These are phyloP conservation scores for Chaetomium strumarium DNA, from an alignment of 2,329 filamentous ascomycete genomes.

Conservation along the genomic window DNA sequence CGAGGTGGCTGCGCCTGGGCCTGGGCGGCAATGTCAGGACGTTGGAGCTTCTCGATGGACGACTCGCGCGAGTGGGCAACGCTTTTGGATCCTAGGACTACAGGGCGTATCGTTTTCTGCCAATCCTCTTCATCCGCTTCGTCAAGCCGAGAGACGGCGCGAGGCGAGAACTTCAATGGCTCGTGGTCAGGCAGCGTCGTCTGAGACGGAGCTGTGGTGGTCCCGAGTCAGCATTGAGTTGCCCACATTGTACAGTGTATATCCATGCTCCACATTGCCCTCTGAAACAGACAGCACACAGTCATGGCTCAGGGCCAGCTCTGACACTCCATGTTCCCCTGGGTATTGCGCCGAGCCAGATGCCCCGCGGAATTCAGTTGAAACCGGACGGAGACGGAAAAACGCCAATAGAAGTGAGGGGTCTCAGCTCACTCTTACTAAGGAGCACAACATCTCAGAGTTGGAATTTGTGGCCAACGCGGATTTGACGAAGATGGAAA, in stretches of 20 bases:
- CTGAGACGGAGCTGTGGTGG: constrained; percentile 50
- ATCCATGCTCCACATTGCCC: no score
- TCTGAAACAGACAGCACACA: neutral
- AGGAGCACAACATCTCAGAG: no score
- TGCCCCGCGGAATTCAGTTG: constrained; percentile 8
- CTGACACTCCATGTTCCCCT: no score
- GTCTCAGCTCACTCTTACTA: no score
- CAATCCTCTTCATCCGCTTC: constrained; percentile 47
- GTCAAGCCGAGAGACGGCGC: constrained; percentile 46
- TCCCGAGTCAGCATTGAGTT: constrained; percentile 6
- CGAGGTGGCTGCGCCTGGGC: no score
- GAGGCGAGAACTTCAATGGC: constrained; percentile 46
- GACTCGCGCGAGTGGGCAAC: constrained; percentile 52
- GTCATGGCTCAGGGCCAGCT: neutral
- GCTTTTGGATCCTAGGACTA: constrained; percentile 37
- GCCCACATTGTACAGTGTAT: no score
- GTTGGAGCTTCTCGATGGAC: constrained; percentile 49
- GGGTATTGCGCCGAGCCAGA: neutral
- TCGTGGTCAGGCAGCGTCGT: constrained; percentile 53
- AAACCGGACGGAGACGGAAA: constrained; percentile 13
- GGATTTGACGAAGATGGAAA: neutral
- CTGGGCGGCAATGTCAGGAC: no score
- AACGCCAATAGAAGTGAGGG: neutral
- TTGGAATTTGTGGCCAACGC: no score
- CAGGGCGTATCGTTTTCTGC: constrained; percentile 47